Evolutionary conservation across 2,329 filamentous ascomycete species (phyloP), one percentile per base, ranked within the genome.

Genomic region (Ceratocystis albifundus): DNA sequence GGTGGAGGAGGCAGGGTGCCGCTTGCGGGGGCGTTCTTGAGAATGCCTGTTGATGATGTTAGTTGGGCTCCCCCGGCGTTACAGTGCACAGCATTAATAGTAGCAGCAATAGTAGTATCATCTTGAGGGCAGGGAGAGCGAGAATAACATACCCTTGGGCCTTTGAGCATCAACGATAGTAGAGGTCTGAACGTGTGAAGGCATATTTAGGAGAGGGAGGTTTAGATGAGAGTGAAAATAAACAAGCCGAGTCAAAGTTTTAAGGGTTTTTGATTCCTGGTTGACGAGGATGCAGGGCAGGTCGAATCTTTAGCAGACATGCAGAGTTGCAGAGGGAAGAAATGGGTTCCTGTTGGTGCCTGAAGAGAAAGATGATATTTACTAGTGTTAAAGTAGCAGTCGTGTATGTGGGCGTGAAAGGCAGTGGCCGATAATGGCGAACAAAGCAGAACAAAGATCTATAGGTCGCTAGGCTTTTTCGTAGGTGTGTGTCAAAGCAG

Each of bases 21-120:
- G 17, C 41, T 32, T 71, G 83, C 86, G 69, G 82, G 90, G 62
- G 89, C 87, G 79, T 96, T 96, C 78, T 97, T 97, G 71, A 97
- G 84, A 72, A 97, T 97, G 71, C 93, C 93, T 96, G 57, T 1
- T 30, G 15, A 8, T 8, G 28, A 36, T 59, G 28, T 59, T 59
- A 59, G 55, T 32, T 36, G 15, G 22, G 28, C 17, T 57, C 55
- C 32, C 32, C 8, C 25, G 1, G 30, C 15, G 6, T 59, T 30
- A 8, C 55, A 59, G 36, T 15, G 36, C 36, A 41, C 15, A 12
- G 36, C 36, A 41, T 15, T 41, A 41, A 12, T 12, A 8, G 36
- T 41, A 41, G 36, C 10, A 41, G 3, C 36, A 41, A 41, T 10
- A 45, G 46, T 53, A 28, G n/a, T 30, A 32, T 55, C 41, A 32